Evolutionary conservation across 257 asterid genomes (phyloP).

Genomic region (Fraxinus quadrangulata): DNA sequence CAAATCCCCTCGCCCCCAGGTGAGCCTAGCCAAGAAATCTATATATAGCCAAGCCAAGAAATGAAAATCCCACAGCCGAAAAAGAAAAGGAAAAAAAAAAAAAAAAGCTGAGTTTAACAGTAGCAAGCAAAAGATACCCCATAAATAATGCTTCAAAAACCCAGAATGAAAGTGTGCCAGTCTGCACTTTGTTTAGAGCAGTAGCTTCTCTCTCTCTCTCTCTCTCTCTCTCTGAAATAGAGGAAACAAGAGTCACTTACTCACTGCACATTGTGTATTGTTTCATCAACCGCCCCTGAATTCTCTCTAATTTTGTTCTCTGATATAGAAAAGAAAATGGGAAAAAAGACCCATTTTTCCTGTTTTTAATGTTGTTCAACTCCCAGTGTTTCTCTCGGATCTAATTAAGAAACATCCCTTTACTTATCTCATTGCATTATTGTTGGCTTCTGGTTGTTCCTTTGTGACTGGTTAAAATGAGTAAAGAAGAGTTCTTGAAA

Average conservation of each 20-base stretch:
- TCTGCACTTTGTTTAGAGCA: background rate
- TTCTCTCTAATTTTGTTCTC: slow-evolving; percentile 21
- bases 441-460: slow-evolving; percentile 23
- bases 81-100: too few relatives aligned
- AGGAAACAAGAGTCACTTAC: slow-evolving; percentile 35
- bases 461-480: slow-evolving; percentile 48
- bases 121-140: slow-evolving; percentile 14
- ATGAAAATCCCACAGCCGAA: slow-evolving; percentile 18
- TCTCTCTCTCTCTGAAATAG: slow-evolving; percentile 52
- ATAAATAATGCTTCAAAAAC: slow-evolving; percentile 47
- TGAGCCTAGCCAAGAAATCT: background rate
- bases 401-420: slow-evolving; percentile 29
- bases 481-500: slow-evolving; percentile 96
- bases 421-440: slow-evolving; percentile 23
- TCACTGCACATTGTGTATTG: background rate
- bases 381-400: slow-evolving; percentile 46
- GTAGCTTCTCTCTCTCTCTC: slow-evolving; percentile 11
- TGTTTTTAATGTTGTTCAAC: background rate
- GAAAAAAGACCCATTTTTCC: background rate
- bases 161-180: slow-evolving; percentile 47
- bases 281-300: slow-evolving; percentile 46
- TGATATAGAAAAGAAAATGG: background rate
- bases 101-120: slow-evolving; percentile 12
- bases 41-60: slow-evolving; percentile 26
- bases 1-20: background rate